Evolutionary conservation across 176 grass and related monocot species (phyloP).

Genomic region (Tillandsia leiboldiana): DNA sequence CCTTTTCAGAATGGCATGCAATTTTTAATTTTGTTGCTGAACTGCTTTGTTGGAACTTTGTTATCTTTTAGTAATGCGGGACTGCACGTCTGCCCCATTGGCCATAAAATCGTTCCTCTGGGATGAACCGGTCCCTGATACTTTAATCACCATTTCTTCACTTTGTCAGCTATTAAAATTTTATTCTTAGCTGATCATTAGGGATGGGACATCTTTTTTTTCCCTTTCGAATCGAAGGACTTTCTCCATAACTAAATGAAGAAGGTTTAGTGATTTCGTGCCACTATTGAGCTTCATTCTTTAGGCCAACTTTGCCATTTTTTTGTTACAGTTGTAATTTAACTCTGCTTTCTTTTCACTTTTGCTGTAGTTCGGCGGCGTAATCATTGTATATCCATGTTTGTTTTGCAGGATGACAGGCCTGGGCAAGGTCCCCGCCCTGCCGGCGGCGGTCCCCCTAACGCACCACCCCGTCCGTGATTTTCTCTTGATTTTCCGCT

Average conservation of each 20-base stretch:
- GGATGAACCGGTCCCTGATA: constrained; percentile 29
- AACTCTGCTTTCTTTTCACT: too few species aligned
- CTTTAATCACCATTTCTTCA: constrained; percentile 17
- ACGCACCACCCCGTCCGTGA: constrained; percentile 30
- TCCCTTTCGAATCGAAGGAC: background rate
- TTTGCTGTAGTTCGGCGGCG: too few species aligned
- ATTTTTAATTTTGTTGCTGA: too few species aligned
- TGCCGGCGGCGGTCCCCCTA: constrained; percentile 12
- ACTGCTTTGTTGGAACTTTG: too few species aligned
- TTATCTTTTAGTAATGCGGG: background rate
- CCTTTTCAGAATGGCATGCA: too few species aligned
- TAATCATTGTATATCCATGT: background rate
- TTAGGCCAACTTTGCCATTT: too few species aligned
- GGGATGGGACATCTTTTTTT: background rate
- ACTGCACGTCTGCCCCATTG: constrained; percentile 31
- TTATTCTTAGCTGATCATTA: constrained; percentile 9
- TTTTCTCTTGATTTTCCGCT: background rate
- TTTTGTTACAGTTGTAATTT: too few species aligned
- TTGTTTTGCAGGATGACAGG: constrained; percentile 25
- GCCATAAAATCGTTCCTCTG: constrained; percentile 17
- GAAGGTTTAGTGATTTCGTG: background rate
- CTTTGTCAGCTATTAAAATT: constrained; percentile 33
- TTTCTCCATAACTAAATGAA: background rate
- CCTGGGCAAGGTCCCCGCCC: constrained; percentile 39
- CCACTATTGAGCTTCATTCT: too few species aligned